These are phyloP conservation scores for Bryum argenteum DNA, from an alignment of 225 moss, liverwort and hornwort genomes.

Conservation along the genomic window DNA sequence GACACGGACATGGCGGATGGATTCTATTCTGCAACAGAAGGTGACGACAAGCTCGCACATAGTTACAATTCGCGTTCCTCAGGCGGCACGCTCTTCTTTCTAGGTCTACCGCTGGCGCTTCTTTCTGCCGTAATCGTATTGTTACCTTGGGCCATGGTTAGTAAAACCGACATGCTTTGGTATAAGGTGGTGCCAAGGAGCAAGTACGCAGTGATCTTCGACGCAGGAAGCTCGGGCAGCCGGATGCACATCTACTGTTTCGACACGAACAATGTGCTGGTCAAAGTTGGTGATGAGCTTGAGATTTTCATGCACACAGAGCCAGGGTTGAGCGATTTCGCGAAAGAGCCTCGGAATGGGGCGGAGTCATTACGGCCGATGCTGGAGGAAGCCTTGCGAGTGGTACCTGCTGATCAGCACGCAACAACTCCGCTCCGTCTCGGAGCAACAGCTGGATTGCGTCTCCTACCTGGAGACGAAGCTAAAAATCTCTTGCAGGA, in stretches of 20 bases:
- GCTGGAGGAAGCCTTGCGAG: conserved; percentile 42
- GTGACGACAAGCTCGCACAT: conserved; percentile 14
- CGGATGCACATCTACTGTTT: conserved; percentile 49
- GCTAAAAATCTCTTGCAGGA: conserved; percentile 45
- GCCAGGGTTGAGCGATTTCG: conserved; percentile 49
- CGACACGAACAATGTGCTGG: conserved; percentile 33
- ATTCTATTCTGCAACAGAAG: not conserved
- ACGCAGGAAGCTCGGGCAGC: conserved; percentile 55
- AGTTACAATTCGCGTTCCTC: conserved; percentile 32
- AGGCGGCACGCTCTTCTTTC: conserved; percentile 27
- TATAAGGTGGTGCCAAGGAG: conserved; percentile 15
- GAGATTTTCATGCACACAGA: conserved; percentile 47
- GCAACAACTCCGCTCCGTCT: conserved; percentile 42
- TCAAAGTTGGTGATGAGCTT: conserved; percentile 42
- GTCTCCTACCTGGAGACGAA: conserved; percentile 43
- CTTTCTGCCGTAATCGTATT: conserved; percentile 36
- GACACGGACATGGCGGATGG: conserved; percentile 7
- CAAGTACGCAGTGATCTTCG: conserved; percentile 48
- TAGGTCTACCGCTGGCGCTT: conserved; percentile 34
- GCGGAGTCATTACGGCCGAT: conserved; percentile 37
- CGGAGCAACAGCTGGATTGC: conserved; percentile 46
- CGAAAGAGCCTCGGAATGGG: conserved; percentile 36
- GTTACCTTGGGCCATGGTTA: conserved; percentile 19
- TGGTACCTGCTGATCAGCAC: conserved; percentile 42
- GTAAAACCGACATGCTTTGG: conserved; percentile 18